These are phyloP conservation scores for Arabidopsis arenosa DNA, from an alignment of 345 rosid species.

Conservation along the genomic window DNA sequence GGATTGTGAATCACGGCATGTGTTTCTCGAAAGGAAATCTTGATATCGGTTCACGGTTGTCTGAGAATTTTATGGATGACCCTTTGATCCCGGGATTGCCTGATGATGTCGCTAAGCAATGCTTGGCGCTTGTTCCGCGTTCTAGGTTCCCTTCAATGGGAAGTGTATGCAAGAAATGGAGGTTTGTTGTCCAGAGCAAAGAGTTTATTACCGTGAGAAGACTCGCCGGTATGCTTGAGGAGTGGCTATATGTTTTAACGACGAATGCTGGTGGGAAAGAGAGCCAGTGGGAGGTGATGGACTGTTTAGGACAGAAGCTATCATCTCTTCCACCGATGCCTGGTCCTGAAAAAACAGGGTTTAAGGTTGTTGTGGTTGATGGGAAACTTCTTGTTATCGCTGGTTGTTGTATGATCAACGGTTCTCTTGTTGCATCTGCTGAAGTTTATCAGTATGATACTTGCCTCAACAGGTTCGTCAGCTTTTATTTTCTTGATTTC, in stretches of 20 bases:
- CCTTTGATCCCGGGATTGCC: constrained; percentile 82
- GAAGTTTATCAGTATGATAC: constrained; percentile 82
- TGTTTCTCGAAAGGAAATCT: constrained; percentile 53
- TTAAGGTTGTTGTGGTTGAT: constrained; percentile 67
- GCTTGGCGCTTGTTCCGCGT: constrained; percentile 90
- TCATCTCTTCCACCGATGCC: constrained; percentile 81
- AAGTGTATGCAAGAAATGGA: constrained; percentile 85
- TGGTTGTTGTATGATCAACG: constrained; percentile 61
- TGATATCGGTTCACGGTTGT: constrained; percentile 44
- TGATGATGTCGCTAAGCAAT: constrained; percentile 84
- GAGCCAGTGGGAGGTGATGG: constrained; percentile 88
- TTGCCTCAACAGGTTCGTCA: constrained; percentile 82
- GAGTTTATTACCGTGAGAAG: constrained; percentile 75
- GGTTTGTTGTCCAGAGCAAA: constrained; percentile 75
- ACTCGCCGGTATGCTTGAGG: constrained; percentile 75
- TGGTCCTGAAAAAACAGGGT: constrained; percentile 67
- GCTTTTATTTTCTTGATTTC: constrained; percentile 9
- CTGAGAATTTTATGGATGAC: constrained; percentile 43
- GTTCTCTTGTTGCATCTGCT: constrained; percentile 58
- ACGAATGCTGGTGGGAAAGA: constrained; percentile 66
- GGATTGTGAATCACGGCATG: constrained; percentile 38
- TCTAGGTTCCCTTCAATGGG: constrained; percentile 71
- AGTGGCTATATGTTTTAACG: constrained; percentile 79
- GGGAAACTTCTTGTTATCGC: constrained; percentile 86
- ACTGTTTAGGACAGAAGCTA: constrained; percentile 61